A percentile compares a stretch with the other conserved stretches of the same genome.
Evolutionary conservation across 345 rosid species (phyloP).

Genomic region (Dipteronia sinensis): DNA sequence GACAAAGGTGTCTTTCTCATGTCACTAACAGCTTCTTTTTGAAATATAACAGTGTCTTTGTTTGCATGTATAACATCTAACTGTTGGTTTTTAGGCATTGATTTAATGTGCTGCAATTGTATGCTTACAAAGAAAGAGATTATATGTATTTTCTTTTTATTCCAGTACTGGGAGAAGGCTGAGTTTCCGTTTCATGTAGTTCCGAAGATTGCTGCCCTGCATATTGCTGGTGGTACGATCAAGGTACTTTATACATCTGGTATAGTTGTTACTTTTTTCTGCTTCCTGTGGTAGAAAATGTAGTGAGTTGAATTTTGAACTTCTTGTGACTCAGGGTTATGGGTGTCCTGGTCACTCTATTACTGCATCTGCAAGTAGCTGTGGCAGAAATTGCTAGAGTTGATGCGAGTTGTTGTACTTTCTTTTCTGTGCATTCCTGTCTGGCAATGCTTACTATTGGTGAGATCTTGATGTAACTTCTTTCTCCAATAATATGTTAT

Average conservation of each 20-base stretch:
- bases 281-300: neutral
- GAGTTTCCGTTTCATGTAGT: conserved; percentile 88
- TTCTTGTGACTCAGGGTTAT: conserved; percentile 63
- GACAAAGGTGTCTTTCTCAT: conserved; percentile 60
- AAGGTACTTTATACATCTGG: conserved; percentile 49
- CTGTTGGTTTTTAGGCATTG: neutral
- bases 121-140: conserved; percentile 5
- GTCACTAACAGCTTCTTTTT: neutral
- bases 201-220: conserved; percentile 70
- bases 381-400: conserved; percentile 88
- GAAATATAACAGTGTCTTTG: neutral
- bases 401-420: conserved; percentile 96
- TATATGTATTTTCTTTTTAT: conserved; percentile 10
- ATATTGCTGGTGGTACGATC: conserved; percentile 83
- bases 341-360: conserved; percentile 91
- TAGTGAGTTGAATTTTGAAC: conserved; percentile 21
- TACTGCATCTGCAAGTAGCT: conserved; percentile 68
- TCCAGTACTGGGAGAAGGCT: conserved; percentile 97
- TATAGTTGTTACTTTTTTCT: neutral
- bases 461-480: conserved; percentile 33
- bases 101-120: neutral
- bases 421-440: conserved; percentile 85
- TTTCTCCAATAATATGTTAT: neutral
- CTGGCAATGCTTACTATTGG: conserved; percentile 96
- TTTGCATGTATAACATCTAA: conserved; percentile 10